Evolutionary conservation across 23 red algal genomes (phyloP).

Genomic region (Gracilaria gracilis): DNA sequence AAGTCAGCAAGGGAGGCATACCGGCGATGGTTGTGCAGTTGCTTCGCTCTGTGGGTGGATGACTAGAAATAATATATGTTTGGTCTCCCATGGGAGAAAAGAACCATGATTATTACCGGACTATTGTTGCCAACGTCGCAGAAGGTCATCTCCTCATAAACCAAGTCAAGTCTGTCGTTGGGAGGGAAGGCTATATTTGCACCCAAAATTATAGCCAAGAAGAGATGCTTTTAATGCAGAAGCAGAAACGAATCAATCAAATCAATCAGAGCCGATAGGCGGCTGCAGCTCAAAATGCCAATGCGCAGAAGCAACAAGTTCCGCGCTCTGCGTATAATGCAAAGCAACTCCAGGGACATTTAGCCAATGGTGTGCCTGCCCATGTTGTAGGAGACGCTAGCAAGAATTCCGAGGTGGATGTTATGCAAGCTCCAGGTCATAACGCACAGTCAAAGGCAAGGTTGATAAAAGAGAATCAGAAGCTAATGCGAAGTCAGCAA

Average conservation of each 20-base stretch:
- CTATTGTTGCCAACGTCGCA: slow-evolving; percentile 28
- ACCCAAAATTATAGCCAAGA: slow-evolving; percentile 29
- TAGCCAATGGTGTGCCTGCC: slow-evolving; percentile 5
- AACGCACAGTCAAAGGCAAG: slow-evolving; percentile 1
- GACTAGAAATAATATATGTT: slow-evolving; percentile 31
- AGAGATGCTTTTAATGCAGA: slow-evolving; percentile 11
- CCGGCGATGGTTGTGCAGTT: slow-evolving; percentile 14
- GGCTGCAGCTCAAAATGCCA: slow-evolving; percentile 28
- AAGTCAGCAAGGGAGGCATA: slow-evolving; percentile 5
- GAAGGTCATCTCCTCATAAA: slow-evolving; percentile 54
- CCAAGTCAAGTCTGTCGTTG: slow-evolving; percentile 38
- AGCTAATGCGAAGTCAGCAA: slow-evolving; percentile 12
- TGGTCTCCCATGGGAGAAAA: slow-evolving; percentile 27
- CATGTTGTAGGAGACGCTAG: background rate
- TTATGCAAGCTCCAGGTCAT: slow-evolving; percentile 1
- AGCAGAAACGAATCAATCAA: slow-evolving; percentile 46
- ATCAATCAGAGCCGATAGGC: slow-evolving; percentile 44
- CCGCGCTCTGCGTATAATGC: background rate
- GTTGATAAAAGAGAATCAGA: slow-evolving; percentile 1
- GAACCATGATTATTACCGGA: slow-evolving; percentile 46
- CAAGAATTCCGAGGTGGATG: background rate
- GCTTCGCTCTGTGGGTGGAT: slow-evolving; percentile 9
- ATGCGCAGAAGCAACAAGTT: slow-evolving; percentile 33
- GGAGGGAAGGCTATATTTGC: slow-evolving; percentile 48
- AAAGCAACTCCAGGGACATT: slow-evolving; percentile 19